Evolutionary conservation across 257 asterid genomes (phyloP).

Genomic region (Solanum rostratum): DNA sequence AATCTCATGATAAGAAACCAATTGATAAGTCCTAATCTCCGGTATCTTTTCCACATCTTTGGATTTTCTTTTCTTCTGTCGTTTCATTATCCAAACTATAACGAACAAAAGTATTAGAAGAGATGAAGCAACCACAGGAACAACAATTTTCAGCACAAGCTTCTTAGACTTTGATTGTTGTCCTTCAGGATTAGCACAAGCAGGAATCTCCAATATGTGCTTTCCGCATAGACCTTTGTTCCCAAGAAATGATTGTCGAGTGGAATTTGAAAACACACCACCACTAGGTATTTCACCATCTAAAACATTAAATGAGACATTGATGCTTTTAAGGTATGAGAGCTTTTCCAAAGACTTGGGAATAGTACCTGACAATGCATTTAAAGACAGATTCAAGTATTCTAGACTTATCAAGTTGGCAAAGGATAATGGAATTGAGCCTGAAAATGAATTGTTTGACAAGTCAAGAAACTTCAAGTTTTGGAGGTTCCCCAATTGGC

Average conservation of each 20-base stretch:
- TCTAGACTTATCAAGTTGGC: neutral
- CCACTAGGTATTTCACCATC: neutral
- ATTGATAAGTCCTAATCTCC: neutral
- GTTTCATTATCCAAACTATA: neutral
- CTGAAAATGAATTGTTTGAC: neutral
- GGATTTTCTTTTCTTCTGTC: neutral
- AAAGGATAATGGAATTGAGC: neutral
- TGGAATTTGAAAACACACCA: neutral
- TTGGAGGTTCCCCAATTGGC: neutral
- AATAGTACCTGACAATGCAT: neutral
- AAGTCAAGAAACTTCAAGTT: neutral
- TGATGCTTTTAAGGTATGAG: neutral
- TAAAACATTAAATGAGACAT: neutral
- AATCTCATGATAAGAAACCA: slow-evolving; percentile 13
- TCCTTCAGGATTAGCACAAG: neutral
- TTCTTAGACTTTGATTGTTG: neutral
- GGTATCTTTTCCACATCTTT: neutral
- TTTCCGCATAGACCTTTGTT: neutral
- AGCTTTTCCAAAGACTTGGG: neutral
- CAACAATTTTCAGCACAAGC: neutral
- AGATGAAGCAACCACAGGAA: slow-evolving; percentile 4
- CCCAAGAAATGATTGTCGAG: neutral
- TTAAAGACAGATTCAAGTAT: neutral
- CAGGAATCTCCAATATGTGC: neutral
- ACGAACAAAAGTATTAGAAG: neutral